Base-by-base conservation (phyloP, 2,329 filamentous ascomycete species). In the Rhinocladiella similis region DNA sequence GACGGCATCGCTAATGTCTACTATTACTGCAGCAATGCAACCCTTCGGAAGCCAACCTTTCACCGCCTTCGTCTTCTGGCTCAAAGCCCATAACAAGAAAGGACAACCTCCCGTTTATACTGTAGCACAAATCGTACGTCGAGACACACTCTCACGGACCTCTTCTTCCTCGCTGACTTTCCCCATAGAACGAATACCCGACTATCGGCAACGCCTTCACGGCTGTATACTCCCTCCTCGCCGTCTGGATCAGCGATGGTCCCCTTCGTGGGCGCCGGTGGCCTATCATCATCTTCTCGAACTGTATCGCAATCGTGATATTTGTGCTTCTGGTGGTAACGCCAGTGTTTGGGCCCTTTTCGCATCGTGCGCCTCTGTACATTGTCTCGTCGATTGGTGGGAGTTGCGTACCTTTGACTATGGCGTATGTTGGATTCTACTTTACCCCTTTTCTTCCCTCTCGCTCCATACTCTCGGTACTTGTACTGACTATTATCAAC, bases 61-160 rank as follows among this genome's bases (percentile, higher is more conserved):
- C 43, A 52, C 47, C 29, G 36, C 57, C 1, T 59, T 59, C 25
- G 57, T 59, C 19, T 59, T 59, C 45, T 59, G 57, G 57, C 45
- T 59, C 7, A 59, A 59, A 47, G 57, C 57, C 13, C 57, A 59
- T 20, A 59, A 59, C 57, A 59, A 56, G 22, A 59, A 59, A 20
- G 56, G 57, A 5, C 48, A 59, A 35, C 52, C 52, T 1, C 48
- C 49, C 14, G 57, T 59, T 12, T 59, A 59, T 20, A 46, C 42
- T 20, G 33, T 59, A 35, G 42, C 57, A 7, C 57, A 59, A 29
- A 59, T 59, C 20, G 57, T 59, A 53, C 7, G 57, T 45, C 19
- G 19, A 36, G 9, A 36, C 33, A 10, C 42, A 29, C 27, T 33
- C 10, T 33, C 10, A 6, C 29, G 6, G 9, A 2, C 10, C 29